Conservation (phyloP, 2,329 filamentous ascomycete genomes). For the Keithomyces neogunnii region DNA sequence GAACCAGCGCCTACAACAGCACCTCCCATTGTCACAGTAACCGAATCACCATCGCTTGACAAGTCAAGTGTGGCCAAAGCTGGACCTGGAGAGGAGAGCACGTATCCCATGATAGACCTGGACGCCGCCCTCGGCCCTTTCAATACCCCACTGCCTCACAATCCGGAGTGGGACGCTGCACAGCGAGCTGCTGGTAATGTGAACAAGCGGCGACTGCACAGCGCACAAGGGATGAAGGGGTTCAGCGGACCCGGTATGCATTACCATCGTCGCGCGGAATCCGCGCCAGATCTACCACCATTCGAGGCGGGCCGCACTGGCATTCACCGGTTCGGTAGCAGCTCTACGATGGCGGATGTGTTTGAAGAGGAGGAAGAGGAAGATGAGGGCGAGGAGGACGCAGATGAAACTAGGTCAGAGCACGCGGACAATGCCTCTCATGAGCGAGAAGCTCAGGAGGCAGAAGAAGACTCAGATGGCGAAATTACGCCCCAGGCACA, state of each 20-base stretch:
- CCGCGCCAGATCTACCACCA: conserved; percentile 68
- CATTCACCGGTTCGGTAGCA: conserved; percentile 55
- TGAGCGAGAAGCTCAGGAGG: conserved; percentile 3
- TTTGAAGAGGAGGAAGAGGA: conserved; percentile 78
- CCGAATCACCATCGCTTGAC: conserved; percentile 26
- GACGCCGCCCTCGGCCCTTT: conserved; percentile 91
- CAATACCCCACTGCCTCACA: conserved; percentile 63
- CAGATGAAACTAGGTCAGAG: conserved; percentile 11
- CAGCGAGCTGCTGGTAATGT: conserved; percentile 48
- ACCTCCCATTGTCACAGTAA: conserved; percentile 32
- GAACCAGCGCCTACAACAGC: conserved; percentile 18
- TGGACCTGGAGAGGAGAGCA: conserved; percentile 50
- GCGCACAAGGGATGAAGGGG: conserved; percentile 61
- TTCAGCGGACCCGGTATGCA: conserved; percentile 63
- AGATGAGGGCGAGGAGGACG: conserved; percentile 36
- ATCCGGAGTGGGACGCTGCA: conserved; percentile 59
- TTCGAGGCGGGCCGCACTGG: conserved; percentile 56
- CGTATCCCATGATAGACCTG: conserved; percentile 81
- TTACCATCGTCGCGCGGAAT: conserved; percentile 71
- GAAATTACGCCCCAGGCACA: conserved; percentile 25
- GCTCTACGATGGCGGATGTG: conserved; percentile 74
- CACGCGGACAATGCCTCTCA: background rate
- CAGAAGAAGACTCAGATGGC: conserved; percentile 35
- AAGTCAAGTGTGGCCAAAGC: conserved; percentile 11
- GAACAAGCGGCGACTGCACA: conserved; percentile 62